Conservation (phyloP, 2,329 filamentous ascomycete genomes). For the Cladophialophora chaetospira region DNA sequence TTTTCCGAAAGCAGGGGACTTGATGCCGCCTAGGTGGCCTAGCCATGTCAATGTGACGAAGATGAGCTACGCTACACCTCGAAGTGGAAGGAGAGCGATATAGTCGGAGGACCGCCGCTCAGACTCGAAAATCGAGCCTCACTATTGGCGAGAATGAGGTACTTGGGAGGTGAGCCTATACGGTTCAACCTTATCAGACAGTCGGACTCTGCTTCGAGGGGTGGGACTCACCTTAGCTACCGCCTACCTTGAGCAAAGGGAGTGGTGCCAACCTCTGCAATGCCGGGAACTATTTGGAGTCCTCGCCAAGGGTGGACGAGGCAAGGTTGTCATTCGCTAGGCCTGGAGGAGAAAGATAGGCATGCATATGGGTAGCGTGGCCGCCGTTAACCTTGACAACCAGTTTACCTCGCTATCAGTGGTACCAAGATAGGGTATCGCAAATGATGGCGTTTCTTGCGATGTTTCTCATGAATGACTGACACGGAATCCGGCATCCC, state of each 20-base stretch:
- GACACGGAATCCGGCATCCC: neutral
- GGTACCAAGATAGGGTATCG: neutral
- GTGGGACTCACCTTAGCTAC: neutral
- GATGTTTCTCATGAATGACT: neutral
- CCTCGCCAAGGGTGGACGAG: neutral
- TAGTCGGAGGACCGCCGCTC: neutral
- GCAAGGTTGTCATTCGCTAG: neutral
- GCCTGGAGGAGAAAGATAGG: neutral
- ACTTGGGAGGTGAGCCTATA: neutral
- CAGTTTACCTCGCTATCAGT: neutral
- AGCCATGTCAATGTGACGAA: neutral
- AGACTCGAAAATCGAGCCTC: neutral
- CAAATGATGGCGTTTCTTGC: neutral
- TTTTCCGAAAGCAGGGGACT: neutral
- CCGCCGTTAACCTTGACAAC: neutral
- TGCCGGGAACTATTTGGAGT: neutral
- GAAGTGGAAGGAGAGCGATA: conserved; percentile 4
- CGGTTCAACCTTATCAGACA: conserved; percentile 5
- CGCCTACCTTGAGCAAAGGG: neutral
- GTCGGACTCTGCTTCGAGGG: neutral
- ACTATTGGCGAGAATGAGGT: neutral
- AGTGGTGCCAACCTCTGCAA: neutral
- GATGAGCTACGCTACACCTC: neutral
- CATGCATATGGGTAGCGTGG: conserved; percentile 1
- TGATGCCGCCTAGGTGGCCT: too few species aligned